phyloP scores from a whole-genome alignment of 306 rosid genomes.

The Comarum palustre region DNA sequence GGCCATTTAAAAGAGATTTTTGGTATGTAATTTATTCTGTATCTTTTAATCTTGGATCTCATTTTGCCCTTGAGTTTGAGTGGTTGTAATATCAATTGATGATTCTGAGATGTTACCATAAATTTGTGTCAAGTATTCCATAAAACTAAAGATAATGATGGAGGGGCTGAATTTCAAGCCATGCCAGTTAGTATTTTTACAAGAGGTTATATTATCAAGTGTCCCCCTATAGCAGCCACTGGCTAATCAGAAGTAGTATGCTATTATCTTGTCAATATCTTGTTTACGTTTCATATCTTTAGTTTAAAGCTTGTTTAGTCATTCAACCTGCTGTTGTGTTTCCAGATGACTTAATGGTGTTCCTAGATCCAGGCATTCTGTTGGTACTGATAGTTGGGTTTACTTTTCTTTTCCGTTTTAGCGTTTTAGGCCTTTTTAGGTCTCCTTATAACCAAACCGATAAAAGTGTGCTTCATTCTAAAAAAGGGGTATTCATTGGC shows the following conservation, averaged over 20 bases:
- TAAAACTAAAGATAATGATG: not conserved
- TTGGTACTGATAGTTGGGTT: not conserved
- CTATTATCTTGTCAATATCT: not conserved
- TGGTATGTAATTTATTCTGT: conserved; percentile 44
- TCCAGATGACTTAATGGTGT: not conserved
- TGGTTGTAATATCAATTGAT: not conserved
- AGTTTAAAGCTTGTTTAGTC: not conserved
- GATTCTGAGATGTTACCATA: not conserved
- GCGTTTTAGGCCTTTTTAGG: not conserved
- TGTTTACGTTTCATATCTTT: not conserved
- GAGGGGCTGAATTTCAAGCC: not conserved
- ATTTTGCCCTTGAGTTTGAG: conserved; percentile 10
- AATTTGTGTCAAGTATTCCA: not conserved
- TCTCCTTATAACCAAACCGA: not conserved
- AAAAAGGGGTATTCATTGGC: not conserved
- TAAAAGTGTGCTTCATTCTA: not conserved
- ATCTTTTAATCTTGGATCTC: conserved; percentile 11
- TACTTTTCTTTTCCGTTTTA: not conserved
- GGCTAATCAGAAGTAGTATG: not conserved
- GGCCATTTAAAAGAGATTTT: conserved; percentile 92
- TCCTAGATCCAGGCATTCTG: not conserved
- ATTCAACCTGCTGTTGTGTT: not conserved
- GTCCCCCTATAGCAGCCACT: not conserved
- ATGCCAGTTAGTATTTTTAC: not conserved
- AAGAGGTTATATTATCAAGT: not conserved